Base-by-base conservation (phyloP, 345 rosid species). In the Abelmoschus esculentus region DNA sequence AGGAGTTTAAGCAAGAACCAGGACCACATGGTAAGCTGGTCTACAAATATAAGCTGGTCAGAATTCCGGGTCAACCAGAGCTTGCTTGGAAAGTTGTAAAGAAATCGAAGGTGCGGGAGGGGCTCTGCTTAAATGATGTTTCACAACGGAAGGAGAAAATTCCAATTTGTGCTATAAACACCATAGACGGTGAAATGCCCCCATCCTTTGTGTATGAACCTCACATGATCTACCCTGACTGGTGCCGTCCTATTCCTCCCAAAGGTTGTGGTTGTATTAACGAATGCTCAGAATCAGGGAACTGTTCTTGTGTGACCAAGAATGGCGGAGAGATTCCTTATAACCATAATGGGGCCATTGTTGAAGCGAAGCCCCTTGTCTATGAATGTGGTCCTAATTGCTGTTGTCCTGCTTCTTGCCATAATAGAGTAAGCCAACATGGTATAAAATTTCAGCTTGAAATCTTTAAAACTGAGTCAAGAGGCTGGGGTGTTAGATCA, bases 401-500 rank as follows among this genome's bases (percentile, higher is more conserved):
- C 80, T 82, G 78, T 75, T 91, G 98, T 73, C 87, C 93, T 74
- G 50, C 90, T 68, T 73, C 86, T 50, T 95, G 97, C 77, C 70
- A 83, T 76, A 88, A 90, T 72, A 85, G 92, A 84, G 97, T 90
- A 40, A 79, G 83, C 28, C 98, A 95, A 76, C 79, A 56, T 2
- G 96, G 96, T n/a, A 85, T 91, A 75, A 88, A 63, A 76, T 82
- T 88, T 68, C 86, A 79, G 81, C 90, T 91, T 3, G 98, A 95
- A 76, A 79, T 91, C 56, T 95, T 95, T 57, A 91, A 86, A 79
- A 95, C 99, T 4, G 77, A 81, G 67, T 80, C 82, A 40, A 86
- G 92, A 71, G 97, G 97, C 22, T 95, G 97, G 99, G 99, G 96
- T 59, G 96, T 91, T 77, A 83, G 99, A 83, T 95, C 92, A 2